Evolutionary conservation across 2,329 filamentous ascomycete species (phyloP).

Genomic region (Nannizziopsis barbatae): DNA sequence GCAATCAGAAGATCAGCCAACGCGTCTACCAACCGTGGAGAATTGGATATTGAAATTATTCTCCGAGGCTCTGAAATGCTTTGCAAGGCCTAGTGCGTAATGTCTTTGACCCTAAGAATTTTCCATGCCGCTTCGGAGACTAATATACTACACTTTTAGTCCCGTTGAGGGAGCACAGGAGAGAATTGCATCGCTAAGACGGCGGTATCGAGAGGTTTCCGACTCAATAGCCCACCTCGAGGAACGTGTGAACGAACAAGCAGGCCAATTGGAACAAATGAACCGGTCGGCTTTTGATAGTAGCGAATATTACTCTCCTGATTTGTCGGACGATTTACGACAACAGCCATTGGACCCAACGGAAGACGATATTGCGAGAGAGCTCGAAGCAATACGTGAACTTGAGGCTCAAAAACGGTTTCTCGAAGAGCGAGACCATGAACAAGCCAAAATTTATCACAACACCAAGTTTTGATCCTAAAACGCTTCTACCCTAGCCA

Average conservation of each 20-base stretch:
- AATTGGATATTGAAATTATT: slow-evolving; percentile 76
- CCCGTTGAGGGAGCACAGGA: slow-evolving; percentile 68
- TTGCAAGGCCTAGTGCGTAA: slow-evolving; percentile 63
- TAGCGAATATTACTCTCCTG: slow-evolving; percentile 43
- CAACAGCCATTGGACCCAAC: slow-evolving; percentile 24
- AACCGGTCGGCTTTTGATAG: slow-evolving; percentile 49
- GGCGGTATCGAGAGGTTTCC: slow-evolving; percentile 57
- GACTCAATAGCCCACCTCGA: slow-evolving; percentile 74
- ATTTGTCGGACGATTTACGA: slow-evolving; percentile 24
- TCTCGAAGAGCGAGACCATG: slow-evolving; percentile 53
- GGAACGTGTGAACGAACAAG: slow-evolving; percentile 63
- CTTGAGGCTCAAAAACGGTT: slow-evolving; percentile 52
- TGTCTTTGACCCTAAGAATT: not conserved
- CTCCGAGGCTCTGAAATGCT: slow-evolving; percentile 82
- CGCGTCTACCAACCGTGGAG: slow-evolving; percentile 46
- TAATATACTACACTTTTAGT: slow-evolving; percentile 21
- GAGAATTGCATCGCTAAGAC: slow-evolving; percentile 60
- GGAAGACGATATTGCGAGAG: slow-evolving; percentile 35
- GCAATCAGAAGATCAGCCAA: slow-evolving; percentile 55
- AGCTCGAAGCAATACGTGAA: slow-evolving; percentile 47
- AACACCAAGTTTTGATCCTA: slow-evolving; percentile 15
- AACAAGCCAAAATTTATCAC: slow-evolving; percentile 43
- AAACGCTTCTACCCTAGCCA: too few species aligned
- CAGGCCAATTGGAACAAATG: slow-evolving; percentile 59
- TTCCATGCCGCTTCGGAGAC: not conserved